phyloP scores from a whole-genome alignment of 768 basidiomycete species.

The Pulveroboletus sp. region DNA sequence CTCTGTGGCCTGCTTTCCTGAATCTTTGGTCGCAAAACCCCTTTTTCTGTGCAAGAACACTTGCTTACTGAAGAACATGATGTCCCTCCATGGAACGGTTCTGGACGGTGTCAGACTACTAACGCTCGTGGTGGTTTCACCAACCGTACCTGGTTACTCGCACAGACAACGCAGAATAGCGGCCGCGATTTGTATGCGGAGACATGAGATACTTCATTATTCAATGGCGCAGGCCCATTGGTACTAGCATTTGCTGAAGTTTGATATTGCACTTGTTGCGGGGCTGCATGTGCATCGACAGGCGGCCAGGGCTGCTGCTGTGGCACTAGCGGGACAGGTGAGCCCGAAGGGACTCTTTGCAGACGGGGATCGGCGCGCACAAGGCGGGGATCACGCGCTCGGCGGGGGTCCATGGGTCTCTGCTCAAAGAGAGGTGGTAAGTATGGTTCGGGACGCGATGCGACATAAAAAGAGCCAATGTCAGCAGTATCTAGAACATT shows the following conservation, averaged over 20 bases:
- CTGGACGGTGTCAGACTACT: constrained; percentile 38
- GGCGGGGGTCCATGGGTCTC: constrained; percentile 67
- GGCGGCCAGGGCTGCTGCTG: constrained; percentile 26
- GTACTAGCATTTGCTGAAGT: constrained; percentile 7
- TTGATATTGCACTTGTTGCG: constrained; percentile 19
- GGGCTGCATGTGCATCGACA: constrained; percentile 7
- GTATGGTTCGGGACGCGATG: constrained; percentile 10
- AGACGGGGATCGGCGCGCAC: constrained; percentile 64
- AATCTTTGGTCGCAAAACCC: constrained; percentile 8
- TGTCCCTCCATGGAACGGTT: constrained; percentile 99
- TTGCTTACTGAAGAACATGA: constrained; percentile 75
- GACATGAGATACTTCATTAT: constrained; percentile 7
- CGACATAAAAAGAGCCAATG: constrained; percentile 23
- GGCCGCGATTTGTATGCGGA: constrained; percentile 60
- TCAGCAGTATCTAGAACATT: constrained; percentile 97
- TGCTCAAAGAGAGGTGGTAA: constrained; percentile 8
- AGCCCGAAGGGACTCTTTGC: constrained; percentile 42
- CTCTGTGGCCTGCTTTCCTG: constrained; percentile 87
- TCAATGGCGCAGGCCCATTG: neutral
- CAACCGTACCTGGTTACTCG: constrained; percentile 87
- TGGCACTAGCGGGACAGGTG: constrained; percentile 28
- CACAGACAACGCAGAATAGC: constrained; percentile 96
- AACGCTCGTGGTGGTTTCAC: neutral
- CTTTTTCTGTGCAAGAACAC: neutral
- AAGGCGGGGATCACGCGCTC: constrained; percentile 76